Evolutionary conservation across 192 early-diverging fungal genomes (phyloP).

Genomic region (Coemansia reversa): DNA sequence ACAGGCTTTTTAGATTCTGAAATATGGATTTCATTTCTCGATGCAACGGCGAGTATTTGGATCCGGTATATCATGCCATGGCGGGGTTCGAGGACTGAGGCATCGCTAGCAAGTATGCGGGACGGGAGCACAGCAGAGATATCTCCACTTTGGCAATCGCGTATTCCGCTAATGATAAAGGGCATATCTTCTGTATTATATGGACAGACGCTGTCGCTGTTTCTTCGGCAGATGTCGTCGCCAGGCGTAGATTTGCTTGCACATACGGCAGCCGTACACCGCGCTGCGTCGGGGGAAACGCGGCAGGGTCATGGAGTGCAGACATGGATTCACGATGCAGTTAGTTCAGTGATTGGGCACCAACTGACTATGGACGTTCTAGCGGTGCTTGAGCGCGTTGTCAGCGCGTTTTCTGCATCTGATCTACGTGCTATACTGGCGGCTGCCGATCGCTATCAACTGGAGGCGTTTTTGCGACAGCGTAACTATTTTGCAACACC

Average conservation of each 20-base stretch:
- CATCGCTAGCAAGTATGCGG: neutral
- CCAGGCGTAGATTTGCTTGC: conserved; percentile 32
- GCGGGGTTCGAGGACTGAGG: conserved; percentile 17
- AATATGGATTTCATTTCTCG: conserved; percentile 39
- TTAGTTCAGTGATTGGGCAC: conserved; percentile 17
- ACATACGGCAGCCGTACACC: neutral
- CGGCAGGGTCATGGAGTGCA: conserved; percentile 12
- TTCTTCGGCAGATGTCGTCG: conserved; percentile 17
- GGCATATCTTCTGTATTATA: conserved; percentile 33
- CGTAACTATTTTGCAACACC: conserved; percentile 9
- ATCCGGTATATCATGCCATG: conserved; percentile 46
- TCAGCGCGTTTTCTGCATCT: conserved; percentile 24
- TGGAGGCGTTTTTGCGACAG: conserved; percentile 20
- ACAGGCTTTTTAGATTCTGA: conserved; percentile 26
- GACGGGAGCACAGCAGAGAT: conserved; percentile 11
- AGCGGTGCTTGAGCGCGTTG: conserved; percentile 33
- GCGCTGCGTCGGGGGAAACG: neutral
- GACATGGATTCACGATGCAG: conserved; percentile 24
- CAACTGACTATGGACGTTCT: conserved; percentile 25
- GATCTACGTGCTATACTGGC: conserved; percentile 36
- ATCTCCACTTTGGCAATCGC: conserved; percentile 36
- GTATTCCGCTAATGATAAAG: conserved; percentile 39
- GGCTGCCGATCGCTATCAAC: conserved; percentile 26
- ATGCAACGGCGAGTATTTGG: conserved; percentile 31
- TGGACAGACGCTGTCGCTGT: conserved; percentile 25